A percentile compares a stretch with the other conserved stretches of the same genome.
Conservation (phyloP, 495 filamentous ascomycete genomes). For the Penicillium samsonianum region DNA sequence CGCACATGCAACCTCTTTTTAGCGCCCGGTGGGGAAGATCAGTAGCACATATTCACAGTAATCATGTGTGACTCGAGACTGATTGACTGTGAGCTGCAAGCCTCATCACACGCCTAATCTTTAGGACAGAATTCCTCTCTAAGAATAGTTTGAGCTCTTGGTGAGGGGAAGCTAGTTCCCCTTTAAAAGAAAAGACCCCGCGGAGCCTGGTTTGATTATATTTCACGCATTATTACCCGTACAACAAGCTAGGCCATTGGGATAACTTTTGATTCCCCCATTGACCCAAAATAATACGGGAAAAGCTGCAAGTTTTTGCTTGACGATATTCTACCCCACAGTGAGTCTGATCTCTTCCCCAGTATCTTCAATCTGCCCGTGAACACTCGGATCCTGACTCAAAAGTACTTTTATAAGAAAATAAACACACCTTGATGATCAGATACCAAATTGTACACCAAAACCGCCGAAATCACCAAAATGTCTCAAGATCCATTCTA, state of each 20-base stretch:
- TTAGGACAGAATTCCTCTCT: neutral
- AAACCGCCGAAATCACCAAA: neutral
- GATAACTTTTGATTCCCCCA: too few relatives aligned
- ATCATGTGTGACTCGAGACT: neutral
- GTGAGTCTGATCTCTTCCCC: too few relatives aligned
- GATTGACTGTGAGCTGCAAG: neutral
- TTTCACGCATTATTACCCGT: too few relatives aligned
- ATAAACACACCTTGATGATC: neutral
- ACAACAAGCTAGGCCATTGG: too few relatives aligned
- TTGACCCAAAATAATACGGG: too few relatives aligned
- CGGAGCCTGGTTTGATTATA: too few relatives aligned
- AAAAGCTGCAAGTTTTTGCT: too few relatives aligned
- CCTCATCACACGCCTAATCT: neutral
- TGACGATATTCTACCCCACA: too few relatives aligned
- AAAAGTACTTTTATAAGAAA: neutral
- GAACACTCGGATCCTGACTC: neutral
- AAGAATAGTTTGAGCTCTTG: neutral
- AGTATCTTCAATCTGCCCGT: too few relatives aligned
- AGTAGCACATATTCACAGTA: neutral
- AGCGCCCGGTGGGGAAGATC: constrained; percentile 5
- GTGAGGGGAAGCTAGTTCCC: constrained; percentile 1
- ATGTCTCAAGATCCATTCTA: constrained; percentile 11
- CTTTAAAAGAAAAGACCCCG: neutral
- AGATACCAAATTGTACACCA: neutral
- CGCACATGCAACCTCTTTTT: neutral